Percentiles rank a stretch among this genome's conserved stretches.
Conservation (phyloP, 805 yeast species). For the Yarrowia divulgata region DNA sequence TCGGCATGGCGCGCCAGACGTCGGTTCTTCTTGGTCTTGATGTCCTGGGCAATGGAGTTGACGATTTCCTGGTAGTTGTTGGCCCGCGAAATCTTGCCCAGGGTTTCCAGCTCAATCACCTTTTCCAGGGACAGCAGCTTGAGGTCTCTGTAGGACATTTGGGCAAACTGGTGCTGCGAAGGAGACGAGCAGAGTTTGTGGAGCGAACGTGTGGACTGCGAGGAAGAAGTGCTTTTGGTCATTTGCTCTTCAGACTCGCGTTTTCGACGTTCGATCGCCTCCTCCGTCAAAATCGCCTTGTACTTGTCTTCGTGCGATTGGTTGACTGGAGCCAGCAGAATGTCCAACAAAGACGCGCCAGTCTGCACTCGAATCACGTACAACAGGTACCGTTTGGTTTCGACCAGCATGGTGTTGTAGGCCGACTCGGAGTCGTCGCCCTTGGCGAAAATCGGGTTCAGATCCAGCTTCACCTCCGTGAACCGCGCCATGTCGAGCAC, state of each 20-base stretch:
- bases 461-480: conserved; percentile 61
- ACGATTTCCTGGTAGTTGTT: conserved; percentile 79
- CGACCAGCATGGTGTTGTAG: conserved; percentile 65
- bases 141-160: conserved; percentile 65
- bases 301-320: conserved; percentile 74
- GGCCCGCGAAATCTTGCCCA: conserved; percentile 68
- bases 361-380: conserved; percentile 84
- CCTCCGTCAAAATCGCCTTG: conserved; percentile 60
- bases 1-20: conserved; percentile 58
- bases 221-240: conserved; percentile 45
- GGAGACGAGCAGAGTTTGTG: conserved; percentile 32
- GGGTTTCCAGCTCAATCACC: conserved; percentile 73
- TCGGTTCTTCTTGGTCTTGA: conserved; percentile 62
- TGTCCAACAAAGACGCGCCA: conserved; percentile 69
- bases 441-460: conserved; percentile 63
- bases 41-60: conserved; percentile 84
- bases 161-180: conserved; percentile 24
- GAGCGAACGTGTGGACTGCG: conserved; percentile 50
- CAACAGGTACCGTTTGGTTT: conserved; percentile 81
- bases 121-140: conserved; percentile 78
- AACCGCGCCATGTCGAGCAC: conserved; percentile 60
- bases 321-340: conserved; percentile 70
- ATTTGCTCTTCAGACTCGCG: conserved; percentile 49
- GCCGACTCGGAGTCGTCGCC: conserved; percentile 60
- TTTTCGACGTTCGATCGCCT: conserved; percentile 49